Evolutionary conservation across 83 land plant genomes (phyloP), one percentile per base, ranked within the genome.

Genomic region (Thuja plicata): DNA sequence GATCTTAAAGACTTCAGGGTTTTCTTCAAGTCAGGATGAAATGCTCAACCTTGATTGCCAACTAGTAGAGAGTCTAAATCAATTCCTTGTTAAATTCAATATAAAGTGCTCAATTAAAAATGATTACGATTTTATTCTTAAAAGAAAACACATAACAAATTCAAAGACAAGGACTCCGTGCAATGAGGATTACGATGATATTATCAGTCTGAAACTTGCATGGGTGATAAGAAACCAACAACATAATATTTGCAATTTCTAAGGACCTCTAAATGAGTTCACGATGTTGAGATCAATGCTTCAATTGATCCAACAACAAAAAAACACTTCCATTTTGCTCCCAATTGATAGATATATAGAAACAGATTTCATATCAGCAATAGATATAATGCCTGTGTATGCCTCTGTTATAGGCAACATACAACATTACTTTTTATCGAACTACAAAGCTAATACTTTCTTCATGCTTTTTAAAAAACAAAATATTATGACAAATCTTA

Each of bases 1-100:
- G 38, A 74, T 87, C 89, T 92, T 30, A 95, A 87, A 86, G 78
- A 87, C 84, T 88, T 92, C 12, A 95, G 86, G n/a, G 94, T 93
- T 77, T 88, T 89, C 84, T 84, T 6, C 30, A 66, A 24, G 27
- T 24, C 71, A 66, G n/a, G 10, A 66, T 27, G 71, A 66, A 60
- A 60, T 19, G n/a, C 24, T 19, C 70, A 60, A 60, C 70, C 70
- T 57, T 60, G 24, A 60, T 21, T 66, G 71, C n/a, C n/a, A 66
- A 66, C 30, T 66, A 27, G 30, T 66, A 66, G 10, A 66, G 27
- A 27, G 30, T 24, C n/a, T 8, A 66, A 66, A 66, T 24, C 30
- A 62, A 24, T 66, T 66, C 27, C 8, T 66, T 27, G n/a, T 24
- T 24, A 24, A 30, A 24, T 6, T 66, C n/a, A 66, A 66, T 24